These are phyloP conservation scores for Boletus bicolor DNA, from an alignment of 768 basidiomycete species.

Conservation along the genomic window DNA sequence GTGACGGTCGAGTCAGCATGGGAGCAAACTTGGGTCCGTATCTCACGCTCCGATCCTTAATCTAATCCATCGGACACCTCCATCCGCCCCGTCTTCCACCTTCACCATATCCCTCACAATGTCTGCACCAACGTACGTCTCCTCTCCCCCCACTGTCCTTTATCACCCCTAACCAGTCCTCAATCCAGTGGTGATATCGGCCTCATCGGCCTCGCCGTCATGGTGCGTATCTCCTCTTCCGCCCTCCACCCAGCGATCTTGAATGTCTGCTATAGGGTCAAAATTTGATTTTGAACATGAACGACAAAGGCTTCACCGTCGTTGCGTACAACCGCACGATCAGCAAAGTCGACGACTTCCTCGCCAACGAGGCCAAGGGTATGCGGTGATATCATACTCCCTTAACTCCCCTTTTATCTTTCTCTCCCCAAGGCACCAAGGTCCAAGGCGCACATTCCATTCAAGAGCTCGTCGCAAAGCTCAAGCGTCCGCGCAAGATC, in stretches of 20 bases:
- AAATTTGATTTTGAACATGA: conserved; percentile 98
- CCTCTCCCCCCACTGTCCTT: background rate
- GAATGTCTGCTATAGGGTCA: conserved; percentile 60
- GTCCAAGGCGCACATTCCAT: conserved; percentile 93
- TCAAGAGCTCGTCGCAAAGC: conserved; percentile 85
- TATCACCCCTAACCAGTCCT: conserved; percentile 22
- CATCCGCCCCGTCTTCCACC: conserved; percentile 30
- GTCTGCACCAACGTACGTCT: conserved; percentile 51
- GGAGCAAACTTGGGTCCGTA: conserved; percentile 8
- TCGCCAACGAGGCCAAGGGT: conserved; percentile 98
- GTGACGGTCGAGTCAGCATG: conserved; percentile 7
- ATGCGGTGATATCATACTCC: conserved; percentile 32
- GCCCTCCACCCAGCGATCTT: conserved; percentile 8
- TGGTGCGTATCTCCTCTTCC: conserved; percentile 54
- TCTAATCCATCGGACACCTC: conserved; percentile 28
- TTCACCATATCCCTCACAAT: conserved; percentile 35
- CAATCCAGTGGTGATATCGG: conserved; percentile 86
- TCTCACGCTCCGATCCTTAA: conserved; percentile 25
- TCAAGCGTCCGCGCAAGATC: conserved; percentile 95
- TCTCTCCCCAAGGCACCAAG: conserved; percentile 69
- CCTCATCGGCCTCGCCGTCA: conserved; percentile 97
- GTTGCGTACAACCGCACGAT: conserved; percentile 97
- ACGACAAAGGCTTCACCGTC: conserved; percentile 98
- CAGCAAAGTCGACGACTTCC: conserved; percentile 93
- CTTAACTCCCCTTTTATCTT: conserved; percentile 18